phyloP scores from a whole-genome alignment of 140 eudicot genomes.

The Flaveria floridana region DNA sequence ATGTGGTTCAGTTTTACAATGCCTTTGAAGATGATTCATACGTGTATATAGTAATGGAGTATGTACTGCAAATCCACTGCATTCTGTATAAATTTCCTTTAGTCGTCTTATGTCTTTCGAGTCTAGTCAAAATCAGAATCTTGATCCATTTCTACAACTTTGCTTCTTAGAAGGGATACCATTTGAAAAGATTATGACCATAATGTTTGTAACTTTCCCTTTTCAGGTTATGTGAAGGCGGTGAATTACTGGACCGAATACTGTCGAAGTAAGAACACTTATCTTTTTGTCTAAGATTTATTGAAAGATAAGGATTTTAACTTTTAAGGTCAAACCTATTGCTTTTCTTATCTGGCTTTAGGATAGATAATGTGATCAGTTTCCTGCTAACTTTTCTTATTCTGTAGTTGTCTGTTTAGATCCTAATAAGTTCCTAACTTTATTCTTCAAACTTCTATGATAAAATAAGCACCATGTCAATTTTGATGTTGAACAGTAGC shows the following conservation, averaged over 20 bases:
- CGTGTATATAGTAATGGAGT: slow-evolving; percentile 98
- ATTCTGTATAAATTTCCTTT: background rate
- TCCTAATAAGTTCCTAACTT: background rate
- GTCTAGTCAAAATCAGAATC: background rate
- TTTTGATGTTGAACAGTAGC: background rate
- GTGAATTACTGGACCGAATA: slow-evolving; percentile 89
- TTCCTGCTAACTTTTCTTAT: background rate
- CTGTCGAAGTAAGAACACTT: slow-evolving; percentile 69
- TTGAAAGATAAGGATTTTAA: background rate
- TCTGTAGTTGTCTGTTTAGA: slow-evolving; percentile 2
- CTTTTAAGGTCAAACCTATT: slow-evolving; percentile 15
- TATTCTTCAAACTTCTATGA: background rate
- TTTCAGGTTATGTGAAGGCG: slow-evolving; percentile 92
- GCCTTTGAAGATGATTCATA: slow-evolving; percentile 89
- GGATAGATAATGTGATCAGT: slow-evolving; percentile 12
- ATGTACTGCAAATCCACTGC: slow-evolving; percentile 42
- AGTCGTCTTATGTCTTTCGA: background rate
- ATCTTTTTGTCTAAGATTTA: slow-evolving; percentile 1
- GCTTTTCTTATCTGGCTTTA: slow-evolving; percentile 7
- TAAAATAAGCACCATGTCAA: background rate
- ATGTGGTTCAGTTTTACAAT: slow-evolving; percentile 86
- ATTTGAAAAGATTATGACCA: slow-evolving; percentile 12
- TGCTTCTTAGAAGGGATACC: background rate
- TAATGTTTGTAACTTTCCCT: slow-evolving; percentile 23
- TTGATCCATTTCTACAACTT: slow-evolving; percentile 9